Base-by-base conservation (phyloP, 306 rosid genomes). In the Glycyrrhiza uralensis region DNA sequence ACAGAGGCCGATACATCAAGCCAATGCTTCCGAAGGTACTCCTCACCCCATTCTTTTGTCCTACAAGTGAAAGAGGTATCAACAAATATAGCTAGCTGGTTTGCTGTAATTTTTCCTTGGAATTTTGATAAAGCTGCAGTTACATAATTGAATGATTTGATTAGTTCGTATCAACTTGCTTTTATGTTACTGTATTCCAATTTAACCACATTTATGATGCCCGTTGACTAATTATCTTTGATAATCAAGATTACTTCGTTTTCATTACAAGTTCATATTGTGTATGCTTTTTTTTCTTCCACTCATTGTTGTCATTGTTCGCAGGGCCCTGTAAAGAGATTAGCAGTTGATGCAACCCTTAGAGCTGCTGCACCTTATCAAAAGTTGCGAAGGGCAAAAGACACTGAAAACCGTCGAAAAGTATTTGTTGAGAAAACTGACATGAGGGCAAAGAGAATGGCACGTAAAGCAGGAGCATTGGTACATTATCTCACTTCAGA, bases 311-410 rank as follows among this genome's bases (percentile, higher is more conserved):
- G 12, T 66, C 29, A 52, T 67, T 50, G 23, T 81, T 46, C 38
- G 50, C 80, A 93, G 97, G 98, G 97, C 30, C 97, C 97, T 81
- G 82, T 93, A 52, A 89, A 82, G 89, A 85, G 98, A 82, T 73
- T 93, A 89, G 98, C 98, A 6, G 97, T 93, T 69, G 98, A 91
- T 83, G 97, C 98, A 77, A 93, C 98, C 56, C 96, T 91, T 65
- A 93, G 98, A 79, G 96, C 97, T 57, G 98, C 98, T 69, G 97
- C 98, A 69, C 98, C 97, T 32, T 93, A 89, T 84, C 98, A 93
- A 76, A 93, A 91, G 80, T 82, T 93, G 89, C 91, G 98, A 54
- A 91, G 79, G 87, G 98, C 79, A 72, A 89, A 85, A 80, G 81
- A 87, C 77, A 13, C 90, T 29, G 88, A 80, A 74, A 89, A 42